Evolutionary conservation across 305 asterid genomes (phyloP).

Genomic region (Rubia tinctorum): DNA sequence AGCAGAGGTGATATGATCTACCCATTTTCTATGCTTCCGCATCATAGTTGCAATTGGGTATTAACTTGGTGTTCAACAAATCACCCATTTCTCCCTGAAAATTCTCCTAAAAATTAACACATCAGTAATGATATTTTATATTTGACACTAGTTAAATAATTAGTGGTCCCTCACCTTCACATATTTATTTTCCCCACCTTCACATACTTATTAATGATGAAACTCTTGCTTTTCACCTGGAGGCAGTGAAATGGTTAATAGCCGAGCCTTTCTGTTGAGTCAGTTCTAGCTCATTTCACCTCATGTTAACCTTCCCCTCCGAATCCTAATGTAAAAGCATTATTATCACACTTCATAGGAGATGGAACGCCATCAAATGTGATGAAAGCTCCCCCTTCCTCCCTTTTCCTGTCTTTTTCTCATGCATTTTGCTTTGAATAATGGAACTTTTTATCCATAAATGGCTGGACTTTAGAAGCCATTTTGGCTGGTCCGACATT

Average conservation of each 20-base stretch:
- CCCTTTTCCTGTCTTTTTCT: not conserved
- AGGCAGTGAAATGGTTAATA: not conserved
- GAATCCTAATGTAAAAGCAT: not conserved
- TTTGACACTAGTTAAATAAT: too few relatives aligned
- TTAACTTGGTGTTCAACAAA: not conserved
- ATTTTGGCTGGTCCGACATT: not conserved
- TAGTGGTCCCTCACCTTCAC: too few relatives aligned
- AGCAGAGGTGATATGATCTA: slow-evolving; percentile 58
- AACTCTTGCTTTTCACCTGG: not conserved
- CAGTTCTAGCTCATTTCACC: not conserved
- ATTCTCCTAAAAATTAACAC: too few relatives aligned
- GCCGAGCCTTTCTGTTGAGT: not conserved
- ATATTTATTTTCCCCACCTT: too few relatives aligned
- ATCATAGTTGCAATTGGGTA: not conserved
- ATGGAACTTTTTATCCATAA: not conserved
- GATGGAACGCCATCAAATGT: not conserved
- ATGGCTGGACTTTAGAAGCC: not conserved
- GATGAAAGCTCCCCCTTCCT: not conserved
- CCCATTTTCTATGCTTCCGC: not conserved
- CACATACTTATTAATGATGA: too few relatives aligned
- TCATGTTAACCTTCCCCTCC: not conserved
- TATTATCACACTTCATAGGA: not conserved
- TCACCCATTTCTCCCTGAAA: too few relatives aligned
- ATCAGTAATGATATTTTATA: too few relatives aligned
- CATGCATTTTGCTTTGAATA: not conserved